Evolutionary conservation across 371 early-diverging fungal genomes (phyloP), one percentile per base, ranked within the genome.

Genomic region (Nematocida minor): DNA sequence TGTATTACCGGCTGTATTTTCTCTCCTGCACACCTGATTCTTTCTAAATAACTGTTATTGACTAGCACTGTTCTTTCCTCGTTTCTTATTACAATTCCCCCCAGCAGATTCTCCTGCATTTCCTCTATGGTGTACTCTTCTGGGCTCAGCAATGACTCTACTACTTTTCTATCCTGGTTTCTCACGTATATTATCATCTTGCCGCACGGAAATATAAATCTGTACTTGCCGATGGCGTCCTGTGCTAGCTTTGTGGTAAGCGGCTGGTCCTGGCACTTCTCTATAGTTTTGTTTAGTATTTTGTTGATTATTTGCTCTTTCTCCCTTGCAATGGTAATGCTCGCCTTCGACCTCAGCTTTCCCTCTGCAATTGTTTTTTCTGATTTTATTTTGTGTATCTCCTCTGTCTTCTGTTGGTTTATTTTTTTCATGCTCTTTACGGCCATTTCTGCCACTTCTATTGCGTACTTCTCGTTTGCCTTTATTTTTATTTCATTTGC

Each of bases 401-500:
- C 83, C 60, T 67, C 64, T 29, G 66, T 67, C 49, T 78, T 69
- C 44, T 57, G 29, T 48, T 67, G 60, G 22, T 79, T 67, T 48
- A 69, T 77, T 27, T 78, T 79, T 54, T 80, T 31, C 25, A 31
- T 67, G 38, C 71, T 64, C 36, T 70, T 38, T 14, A 80, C 77
- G 4, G 84, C 68, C 11, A 77, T 18, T 46, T 66, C 67, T 2
- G 82, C 80, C 57, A 83, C 84, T 46, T 79, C 79, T 40, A 78
- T 57, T 22, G 81, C 69, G 53, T 84, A 85, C 14, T 82, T 80
- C 67, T 84, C 81, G 14, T 67, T 81, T 7, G 84, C 79, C 66
- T 82, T 77, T n/a, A 80, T 79, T 69, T 69, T 55, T 67, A 85
- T 80, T 62, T 84, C 84, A 38, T 83, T 81, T 36, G 83, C 67